Evolutionary conservation across 176 grass and related monocot species (phyloP), one percentile per base, ranked within the genome.

Genomic region (Carex pumila): DNA sequence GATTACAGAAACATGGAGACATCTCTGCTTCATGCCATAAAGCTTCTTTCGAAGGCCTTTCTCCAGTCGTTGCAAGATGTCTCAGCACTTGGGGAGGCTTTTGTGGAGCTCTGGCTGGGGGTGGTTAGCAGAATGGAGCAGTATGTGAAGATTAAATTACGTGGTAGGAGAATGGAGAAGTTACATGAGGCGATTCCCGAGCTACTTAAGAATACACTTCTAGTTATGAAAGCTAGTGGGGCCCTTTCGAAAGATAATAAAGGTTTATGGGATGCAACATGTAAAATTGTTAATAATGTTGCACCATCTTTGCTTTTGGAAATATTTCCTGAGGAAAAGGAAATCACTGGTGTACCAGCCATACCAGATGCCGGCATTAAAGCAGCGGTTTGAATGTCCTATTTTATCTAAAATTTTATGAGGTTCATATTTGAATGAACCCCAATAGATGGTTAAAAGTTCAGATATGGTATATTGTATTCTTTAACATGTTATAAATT

Each of bases 1-100:
- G 96, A 98, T 81, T 98, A 91, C 67, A 86, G 96, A 79, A 98
- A 98, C 50, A 98, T 98, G 89, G 96, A 98, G 86, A 82, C 85
- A n/a, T 95, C 96, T 50, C 93, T 98, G 81, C 84, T 95, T 67
- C 89, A 89, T 76, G 91, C 86, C 21, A 83, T 93, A 70, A 98
- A 95, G 88, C 85, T 98, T 54, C 62, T 93, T 12, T 93, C 89
- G 34, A 98, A 95, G 81, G 91, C 90, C 45, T 98, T 98, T 76
- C 84, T 98, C 84, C 96, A 98, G 65, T 90, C 91, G 41, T 87
- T 95, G 65, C 87, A 90, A 89, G 89, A 93, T 73, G 83, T 98
- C 13, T 91, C 85, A 36, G 77, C 82, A 43, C 76, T 91, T 72
- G 81, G 86, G 71, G 62, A 83, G 37, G 89, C 86, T 79, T 95